Conservation (phyloP, 2,329 filamentous ascomycete species). For the Xylaria sp. region DNA sequence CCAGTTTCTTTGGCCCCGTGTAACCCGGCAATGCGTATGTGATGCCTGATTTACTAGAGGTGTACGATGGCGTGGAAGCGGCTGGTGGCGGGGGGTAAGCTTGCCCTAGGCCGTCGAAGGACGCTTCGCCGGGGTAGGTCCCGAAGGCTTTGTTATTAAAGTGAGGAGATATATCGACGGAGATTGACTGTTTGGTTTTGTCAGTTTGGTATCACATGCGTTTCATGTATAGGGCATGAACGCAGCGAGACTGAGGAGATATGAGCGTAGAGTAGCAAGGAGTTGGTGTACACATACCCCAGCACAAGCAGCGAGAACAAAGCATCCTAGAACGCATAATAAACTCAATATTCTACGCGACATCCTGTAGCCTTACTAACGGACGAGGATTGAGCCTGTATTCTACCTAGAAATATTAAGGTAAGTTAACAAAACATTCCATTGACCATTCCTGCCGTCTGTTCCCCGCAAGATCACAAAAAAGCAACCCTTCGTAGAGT, state of each 20-base stretch:
- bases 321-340: not conserved
- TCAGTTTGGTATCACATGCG: not conserved
- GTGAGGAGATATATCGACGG: constrained; percentile 48
- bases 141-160: constrained; percentile 62
- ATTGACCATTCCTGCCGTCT: not conserved
- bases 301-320: not conserved
- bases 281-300: not conserved
- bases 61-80: constrained; percentile 49
- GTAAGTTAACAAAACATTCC: not conserved
- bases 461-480: not conserved
- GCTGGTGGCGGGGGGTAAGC: constrained; percentile 53
- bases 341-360: not conserved
- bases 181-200: constrained; percentile 42
- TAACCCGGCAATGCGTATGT: constrained; percentile 56
- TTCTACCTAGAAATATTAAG: not conserved
- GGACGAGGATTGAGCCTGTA: not conserved
- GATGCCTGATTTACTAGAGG: constrained; percentile 54
- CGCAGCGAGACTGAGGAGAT: not conserved
- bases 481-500: not conserved
- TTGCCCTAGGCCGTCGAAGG: constrained; percentile 55
- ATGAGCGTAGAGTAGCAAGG: not conserved
- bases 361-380: not conserved
- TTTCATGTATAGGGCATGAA: not conserved
- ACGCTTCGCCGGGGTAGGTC: constrained; percentile 55
- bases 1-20: constrained; percentile 46